A percentile compares a stretch with the other conserved stretches of the same genome.
Evolutionary conservation across 352 stramenopile species (phyloP).

Genomic region (Phytopythium sindhum): DNA sequence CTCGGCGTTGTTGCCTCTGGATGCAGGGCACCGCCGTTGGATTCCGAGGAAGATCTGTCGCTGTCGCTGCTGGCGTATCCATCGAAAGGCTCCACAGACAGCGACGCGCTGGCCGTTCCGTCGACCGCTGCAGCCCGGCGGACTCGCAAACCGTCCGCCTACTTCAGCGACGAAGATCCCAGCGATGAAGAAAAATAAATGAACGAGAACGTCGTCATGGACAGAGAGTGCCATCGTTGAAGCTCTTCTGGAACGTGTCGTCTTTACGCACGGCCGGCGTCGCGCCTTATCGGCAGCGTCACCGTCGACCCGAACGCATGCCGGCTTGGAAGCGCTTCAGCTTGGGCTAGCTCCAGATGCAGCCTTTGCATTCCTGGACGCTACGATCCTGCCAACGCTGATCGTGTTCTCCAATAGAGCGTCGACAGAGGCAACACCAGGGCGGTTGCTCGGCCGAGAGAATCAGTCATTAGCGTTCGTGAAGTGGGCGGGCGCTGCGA

Average conservation of each 20-base stretch:
- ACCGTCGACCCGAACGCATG: too few species aligned
- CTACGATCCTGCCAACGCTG: too few species aligned
- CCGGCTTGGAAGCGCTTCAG: too few species aligned
- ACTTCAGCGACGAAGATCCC: slow-evolving; percentile 80
- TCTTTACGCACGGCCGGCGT: too few species aligned
- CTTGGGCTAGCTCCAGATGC: too few species aligned
- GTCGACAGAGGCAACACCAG: neutral
- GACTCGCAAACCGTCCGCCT: slow-evolving; percentile 37
- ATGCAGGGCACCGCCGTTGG: slow-evolving; percentile 41
- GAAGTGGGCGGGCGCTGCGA: neutral
- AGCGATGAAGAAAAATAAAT: slow-evolving; percentile 42
- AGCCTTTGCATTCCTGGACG: too few species aligned
- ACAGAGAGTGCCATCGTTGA: neutral
- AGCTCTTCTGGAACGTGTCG: too few species aligned
- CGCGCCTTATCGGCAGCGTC: too few species aligned
- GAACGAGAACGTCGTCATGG: neutral
- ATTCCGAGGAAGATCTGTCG: slow-evolving; percentile 52
- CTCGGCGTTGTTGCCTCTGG: slow-evolving; percentile 6
- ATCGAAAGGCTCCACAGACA: slow-evolving; percentile 12
- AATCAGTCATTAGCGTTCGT: neutral
- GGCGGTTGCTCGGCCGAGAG: too few species aligned
- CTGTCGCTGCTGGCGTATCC: slow-evolving; percentile 67
- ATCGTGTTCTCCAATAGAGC: too few species aligned
- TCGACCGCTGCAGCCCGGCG: slow-evolving; percentile 12
- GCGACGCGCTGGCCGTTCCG: neutral